Evolutionary conservation across 192 early-diverging fungal species (phyloP).

Genomic region (Geranomyces michiganensis): DNA sequence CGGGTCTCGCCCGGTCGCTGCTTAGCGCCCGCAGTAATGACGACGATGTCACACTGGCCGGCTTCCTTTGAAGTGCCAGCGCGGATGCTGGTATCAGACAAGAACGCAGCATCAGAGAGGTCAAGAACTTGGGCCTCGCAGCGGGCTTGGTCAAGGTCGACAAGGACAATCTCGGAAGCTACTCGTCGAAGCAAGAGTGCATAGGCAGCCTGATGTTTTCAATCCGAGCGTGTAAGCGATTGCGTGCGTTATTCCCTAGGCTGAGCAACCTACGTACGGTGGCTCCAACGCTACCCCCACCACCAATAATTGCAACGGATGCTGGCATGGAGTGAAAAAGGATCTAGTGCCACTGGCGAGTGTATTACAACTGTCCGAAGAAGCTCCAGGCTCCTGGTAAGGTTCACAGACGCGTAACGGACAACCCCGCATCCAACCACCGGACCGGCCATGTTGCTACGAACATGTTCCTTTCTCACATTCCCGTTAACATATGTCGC

Average conservation of each 20-base stretch:
- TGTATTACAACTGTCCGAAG: conserved; percentile 2
- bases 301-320: neutral
- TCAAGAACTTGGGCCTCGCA: conserved; percentile 79
- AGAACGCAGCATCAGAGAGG: conserved; percentile 78
- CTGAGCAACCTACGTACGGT: neutral
- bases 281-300: neutral
- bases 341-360: conserved; percentile 1
- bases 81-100: conserved; percentile 65
- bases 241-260: too few species aligned
- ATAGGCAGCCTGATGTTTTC: conserved; percentile 22
- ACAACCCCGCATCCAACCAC: conserved; percentile 12
- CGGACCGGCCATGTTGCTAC: neutral
- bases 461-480: conserved; percentile 14
- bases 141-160: conserved; percentile 48
- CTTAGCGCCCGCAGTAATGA: conserved; percentile 85
- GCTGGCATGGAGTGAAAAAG: conserved; percentile 2
- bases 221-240: too few species aligned
- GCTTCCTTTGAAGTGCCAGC: conserved; percentile 67
- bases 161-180: conserved; percentile 22
- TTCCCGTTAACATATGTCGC: conserved; percentile 10
- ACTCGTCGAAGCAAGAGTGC: conserved; percentile 8
- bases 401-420: conserved; percentile 2
- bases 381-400: neutral
- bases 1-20: conserved; percentile 78
- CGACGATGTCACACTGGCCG: conserved; percentile 80